Base-by-base conservation (phyloP, 148 eudicot genomes). In the Bassia scoparia region DNA sequence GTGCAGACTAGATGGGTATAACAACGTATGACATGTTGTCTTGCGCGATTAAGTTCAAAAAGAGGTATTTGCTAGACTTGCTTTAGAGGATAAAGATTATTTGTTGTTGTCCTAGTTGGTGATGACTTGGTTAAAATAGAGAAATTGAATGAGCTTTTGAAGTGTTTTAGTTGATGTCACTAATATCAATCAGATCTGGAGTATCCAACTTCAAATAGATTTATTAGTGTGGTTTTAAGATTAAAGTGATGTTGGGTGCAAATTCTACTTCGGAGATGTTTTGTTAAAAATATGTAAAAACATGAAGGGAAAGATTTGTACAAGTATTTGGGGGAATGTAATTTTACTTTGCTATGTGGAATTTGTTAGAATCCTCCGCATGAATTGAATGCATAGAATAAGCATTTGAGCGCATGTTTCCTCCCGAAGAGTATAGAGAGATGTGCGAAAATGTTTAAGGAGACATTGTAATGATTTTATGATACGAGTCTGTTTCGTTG, bases 141-240 rank as follows among this genome's bases (percentile, higher is more conserved):
- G 44, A 35, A 35, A 35, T 54, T 74, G 59, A 52, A 35, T 44
- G 31, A 55, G 20, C 15, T 76, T 53, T 41, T 81, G 20, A 24
- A 68, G 26, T 56, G 0, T 77, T 77, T 43, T n/a, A 24, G 61
- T n/a, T n/a, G 38, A 18, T n/a, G 17, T 14, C 12, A n/a, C 78
- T 4, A 30, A 74, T 11, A 17, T 77, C 3, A 63, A 8, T 81
- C 76, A 71, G 69, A 0, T 18, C 56, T n/a, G 3, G 49, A 63
- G 0, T 76, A 71, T 67, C 79, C 83, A 33, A 76, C 83, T 3
- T 65, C 79, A 0, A 74, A 74, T 38, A 14, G 71, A 21, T 80
- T 49, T 49, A 61, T 77, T 63, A 34, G n/a, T 30, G 71, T 54
- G 29, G 48, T 71, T 3, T 29, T 54, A 52, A 21, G 5, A 61